Percentiles rank a stretch among this genome's conserved stretches.
phyloP scores from a whole-genome alignment of 371 early-diverging fungal species.

The Sporodiniella umbellata region DNA sequence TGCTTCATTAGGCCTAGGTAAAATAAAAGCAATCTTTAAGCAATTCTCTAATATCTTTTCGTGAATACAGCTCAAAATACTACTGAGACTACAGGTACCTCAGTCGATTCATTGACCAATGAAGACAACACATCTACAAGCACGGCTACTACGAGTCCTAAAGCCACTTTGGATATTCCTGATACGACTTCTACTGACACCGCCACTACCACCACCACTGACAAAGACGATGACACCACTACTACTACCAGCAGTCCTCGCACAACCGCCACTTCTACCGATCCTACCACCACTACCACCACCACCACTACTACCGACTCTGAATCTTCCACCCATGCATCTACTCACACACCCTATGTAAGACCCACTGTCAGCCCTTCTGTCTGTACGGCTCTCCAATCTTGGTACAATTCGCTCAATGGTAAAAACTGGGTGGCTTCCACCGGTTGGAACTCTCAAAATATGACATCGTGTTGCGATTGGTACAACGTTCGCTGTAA shows the following conservation, averaged over 20 bases:
- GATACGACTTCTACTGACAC: neutral
- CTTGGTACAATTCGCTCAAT: constrained; percentile 28
- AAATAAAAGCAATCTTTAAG: neutral
- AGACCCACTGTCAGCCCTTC: constrained; percentile 5
- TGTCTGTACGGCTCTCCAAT: constrained; percentile 31
- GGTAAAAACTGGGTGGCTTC: constrained; percentile 34
- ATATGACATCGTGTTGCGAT: constrained; percentile 43
- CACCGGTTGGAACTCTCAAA: constrained; percentile 36
- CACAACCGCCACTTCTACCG: constrained; percentile 1
- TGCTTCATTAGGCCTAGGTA: neutral
- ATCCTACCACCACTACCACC: neutral
- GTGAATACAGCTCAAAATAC: neutral
- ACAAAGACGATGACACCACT: neutral
- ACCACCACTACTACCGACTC: neutral
- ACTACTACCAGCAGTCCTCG: neutral
- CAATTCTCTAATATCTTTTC: neutral
- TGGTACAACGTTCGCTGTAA: constrained; percentile 43
- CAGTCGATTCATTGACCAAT: neutral
- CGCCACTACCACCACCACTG: no score
- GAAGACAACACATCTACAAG: neutral
- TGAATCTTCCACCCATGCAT: neutral
- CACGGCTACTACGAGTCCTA: neutral
- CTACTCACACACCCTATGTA: neutral
- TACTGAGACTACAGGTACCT: neutral
- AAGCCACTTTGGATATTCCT: neutral